Evolutionary conservation across 805 yeast species (phyloP).

Genomic region (Spathaspora boniae): DNA sequence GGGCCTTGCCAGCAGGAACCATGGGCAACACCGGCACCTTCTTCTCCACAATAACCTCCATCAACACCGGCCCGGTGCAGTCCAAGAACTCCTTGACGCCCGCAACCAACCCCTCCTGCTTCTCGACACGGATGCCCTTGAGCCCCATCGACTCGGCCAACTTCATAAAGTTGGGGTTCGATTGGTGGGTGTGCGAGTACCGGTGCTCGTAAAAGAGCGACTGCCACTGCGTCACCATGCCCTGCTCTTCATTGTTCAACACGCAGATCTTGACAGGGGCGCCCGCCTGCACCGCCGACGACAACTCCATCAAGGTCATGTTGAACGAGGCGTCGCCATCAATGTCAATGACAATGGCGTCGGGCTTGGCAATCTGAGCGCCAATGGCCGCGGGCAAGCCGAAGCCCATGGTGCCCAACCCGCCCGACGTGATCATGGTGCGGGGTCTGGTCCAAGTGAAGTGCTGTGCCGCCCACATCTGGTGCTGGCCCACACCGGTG

Average conservation of each 20-base stretch:
- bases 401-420: slow-evolving; percentile 98
- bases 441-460: slow-evolving; percentile 93
- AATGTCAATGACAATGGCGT: slow-evolving; percentile 90
- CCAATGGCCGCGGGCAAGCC: slow-evolving; percentile 98
- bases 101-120: slow-evolving; percentile 55
- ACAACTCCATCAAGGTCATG: slow-evolving; percentile 92
- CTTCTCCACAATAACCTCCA: slow-evolving; percentile 88
- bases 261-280: slow-evolving; percentile 89
- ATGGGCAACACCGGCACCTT: slow-evolving; percentile 96
- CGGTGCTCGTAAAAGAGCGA: slow-evolving; percentile 94
- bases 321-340: slow-evolving; percentile 99
- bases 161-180: slow-evolving; percentile 89
- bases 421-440: slow-evolving; percentile 96
- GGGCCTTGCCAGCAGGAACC: slow-evolving; percentile 95
- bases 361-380: slow-evolving; percentile 95
- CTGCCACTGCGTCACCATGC: slow-evolving; percentile 99
- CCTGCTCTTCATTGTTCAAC: slow-evolving; percentile 97
- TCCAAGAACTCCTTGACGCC: slow-evolving; percentile 65
- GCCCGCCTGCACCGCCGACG: slow-evolving; percentile 90
- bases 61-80: slow-evolving; percentile 76
- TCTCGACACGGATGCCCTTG: slow-evolving; percentile 70
- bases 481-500: slow-evolving; percentile 99
- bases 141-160: slow-evolving; percentile 94
- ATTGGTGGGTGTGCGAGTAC: slow-evolving; percentile 96
- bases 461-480: slow-evolving; percentile 99